A percentile compares a stretch with the other conserved stretches of the same genome.
Conservation (phyloP, 2,329 filamentous ascomycete species). For the Diplodia corticola region DNA sequence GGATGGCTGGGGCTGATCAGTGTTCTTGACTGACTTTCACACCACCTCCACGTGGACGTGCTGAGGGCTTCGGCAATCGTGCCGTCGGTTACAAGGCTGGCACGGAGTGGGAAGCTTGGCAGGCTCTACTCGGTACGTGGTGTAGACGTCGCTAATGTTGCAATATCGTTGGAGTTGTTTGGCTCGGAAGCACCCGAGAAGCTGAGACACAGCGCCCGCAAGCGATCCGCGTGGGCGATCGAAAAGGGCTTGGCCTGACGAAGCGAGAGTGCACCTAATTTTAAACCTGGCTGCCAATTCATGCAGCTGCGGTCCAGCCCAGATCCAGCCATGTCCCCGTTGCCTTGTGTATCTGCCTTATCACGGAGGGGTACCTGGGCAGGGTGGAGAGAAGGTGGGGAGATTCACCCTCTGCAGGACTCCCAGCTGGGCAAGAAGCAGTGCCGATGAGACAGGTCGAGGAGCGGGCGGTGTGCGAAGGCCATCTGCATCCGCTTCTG, state of each 20-base stretch:
- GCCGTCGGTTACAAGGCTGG: not conserved
- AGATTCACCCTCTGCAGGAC: not conserved
- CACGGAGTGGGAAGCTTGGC: not conserved
- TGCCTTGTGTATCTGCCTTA: conserved; percentile 1
- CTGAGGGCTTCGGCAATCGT: conserved; percentile 1
- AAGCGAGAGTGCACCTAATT: conserved; percentile 18
- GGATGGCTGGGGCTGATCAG: not conserved
- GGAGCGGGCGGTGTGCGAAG: not conserved
- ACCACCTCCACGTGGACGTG: conserved; percentile 9
- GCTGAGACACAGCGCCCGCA: conserved; percentile 1
- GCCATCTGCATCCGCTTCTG: not conserved
- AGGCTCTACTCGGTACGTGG: too few relatives aligned
- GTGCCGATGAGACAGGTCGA: not conserved
- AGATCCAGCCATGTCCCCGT: not conserved
- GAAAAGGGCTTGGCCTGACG: conserved; percentile 1
- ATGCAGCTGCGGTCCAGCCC: not conserved
- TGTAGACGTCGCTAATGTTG: not conserved
- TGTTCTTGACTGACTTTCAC: conserved; percentile 4
- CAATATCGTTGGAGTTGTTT: conserved; percentile 1
- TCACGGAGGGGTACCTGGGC: not conserved
- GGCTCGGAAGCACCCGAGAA: conserved; percentile 13
- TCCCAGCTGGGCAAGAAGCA: not conserved
- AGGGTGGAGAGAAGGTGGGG: conserved; percentile 1
- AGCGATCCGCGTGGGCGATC: conserved; percentile 11
- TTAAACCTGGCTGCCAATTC: not conserved